Base-by-base conservation (phyloP, 148 eudicot genomes). In the Vaccinium corymbosum region DNA sequence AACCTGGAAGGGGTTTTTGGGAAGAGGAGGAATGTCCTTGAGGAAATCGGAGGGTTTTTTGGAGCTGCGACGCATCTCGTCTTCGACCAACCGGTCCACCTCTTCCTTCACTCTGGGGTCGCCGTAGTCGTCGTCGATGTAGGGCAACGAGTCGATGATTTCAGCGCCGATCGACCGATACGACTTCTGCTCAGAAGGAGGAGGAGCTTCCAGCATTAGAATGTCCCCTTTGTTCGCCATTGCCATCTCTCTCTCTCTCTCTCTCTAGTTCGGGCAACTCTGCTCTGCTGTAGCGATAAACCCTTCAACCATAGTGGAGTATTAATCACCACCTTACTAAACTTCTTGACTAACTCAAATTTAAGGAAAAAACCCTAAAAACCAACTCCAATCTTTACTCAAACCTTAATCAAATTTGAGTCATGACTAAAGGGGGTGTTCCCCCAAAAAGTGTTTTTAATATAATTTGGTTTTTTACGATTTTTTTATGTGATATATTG, bases 71-170 rank as follows among this genome's bases (percentile, higher is more conserved):
- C 95, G 97, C 98, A 95, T 95, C 88, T 95, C 98, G 8, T 93
- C 93, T 85, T 95, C 97, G 50, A 94, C 91, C 53, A 95, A 85
- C 32, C 94, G 94, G 79, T 95, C 98, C 14, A 95, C 98, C 87
- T 95, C 97, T 7, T 61, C 88, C 86, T 94, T 94, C 20, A 94
- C 93, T 6, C 83, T 73, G 25, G 98, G 96, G 80, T 94, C 83
- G 6, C 90, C 91, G 80, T 94, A 95, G 84, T 95, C 98, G 68
- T 89, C 94, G 89, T 95, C 98, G 81, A 95, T 93, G 92, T 95
- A 95, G 14, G 98, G 98, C 84, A 95, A 84, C 0, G 98, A 94
- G 79, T 95, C 98, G 80, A 95, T 91, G 38, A 87, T 83, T 49
- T 87, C 95, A 0, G 93, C 92, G 53, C 89, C 86, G 22, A 90